These are phyloP conservation scores for Cryptosporidium viatorum DNA, from an alignment of 169 alveolate genomes.

Conservation along the genomic window DNA sequence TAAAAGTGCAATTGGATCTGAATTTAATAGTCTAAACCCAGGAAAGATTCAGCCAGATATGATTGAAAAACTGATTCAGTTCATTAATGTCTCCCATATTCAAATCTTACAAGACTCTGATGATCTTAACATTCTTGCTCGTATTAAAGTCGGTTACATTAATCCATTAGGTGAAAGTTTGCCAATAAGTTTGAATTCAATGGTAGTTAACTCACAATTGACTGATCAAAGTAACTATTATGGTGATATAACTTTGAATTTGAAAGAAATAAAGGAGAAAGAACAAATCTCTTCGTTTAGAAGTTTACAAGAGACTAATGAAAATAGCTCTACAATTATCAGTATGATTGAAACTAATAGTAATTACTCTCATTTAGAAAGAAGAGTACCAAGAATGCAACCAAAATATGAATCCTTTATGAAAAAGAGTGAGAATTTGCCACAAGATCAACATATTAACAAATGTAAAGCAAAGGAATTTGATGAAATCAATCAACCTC, in stretches of 20 bases:
- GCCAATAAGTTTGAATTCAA: constrained; percentile 9
- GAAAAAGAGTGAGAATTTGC: not conserved
- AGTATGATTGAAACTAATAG: constrained; percentile 1
- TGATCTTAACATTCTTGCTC: constrained; percentile 6
- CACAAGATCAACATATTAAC: constrained; percentile 7
- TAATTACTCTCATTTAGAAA: not conserved
- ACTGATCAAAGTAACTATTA: constrained; percentile 32
- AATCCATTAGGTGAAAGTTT: constrained; percentile 53
- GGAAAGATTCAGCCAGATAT: not conserved
- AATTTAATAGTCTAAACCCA: not conserved
- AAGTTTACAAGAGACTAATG: not conserved
- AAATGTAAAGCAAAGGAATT: constrained; percentile 23
- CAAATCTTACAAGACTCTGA: constrained; percentile 18
- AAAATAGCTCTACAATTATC: constrained; percentile 4
- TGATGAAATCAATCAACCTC: not conserved
- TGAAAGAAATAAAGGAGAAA: not conserved
- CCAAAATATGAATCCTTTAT: not conserved
- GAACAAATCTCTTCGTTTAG: not conserved
- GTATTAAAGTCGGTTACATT: constrained; percentile 19
- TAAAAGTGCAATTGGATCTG: not conserved
- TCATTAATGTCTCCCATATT: constrained; percentile 9
- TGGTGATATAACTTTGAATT: constrained; percentile 16
- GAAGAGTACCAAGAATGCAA: constrained; percentile 16
- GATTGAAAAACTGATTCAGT: constrained; percentile 5
- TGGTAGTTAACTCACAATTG: constrained; percentile 9